Evolutionary conservation across 441 rosid species (phyloP).

Genomic region (Viola pubescens): DNA sequence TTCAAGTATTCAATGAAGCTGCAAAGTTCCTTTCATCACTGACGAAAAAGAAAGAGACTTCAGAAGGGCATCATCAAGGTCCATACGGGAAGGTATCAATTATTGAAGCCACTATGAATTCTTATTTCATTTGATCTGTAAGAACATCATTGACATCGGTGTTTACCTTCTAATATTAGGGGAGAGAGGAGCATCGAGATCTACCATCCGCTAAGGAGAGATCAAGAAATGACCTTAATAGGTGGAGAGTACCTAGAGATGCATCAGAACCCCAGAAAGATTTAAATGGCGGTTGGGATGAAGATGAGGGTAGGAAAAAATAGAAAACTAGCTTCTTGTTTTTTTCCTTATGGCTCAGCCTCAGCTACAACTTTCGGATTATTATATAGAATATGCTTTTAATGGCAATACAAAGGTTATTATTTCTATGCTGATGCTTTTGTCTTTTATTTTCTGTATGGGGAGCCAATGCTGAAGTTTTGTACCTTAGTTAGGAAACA

Average conservation of each 20-base stretch:
- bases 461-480: not conserved
- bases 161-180: conserved; percentile 19
- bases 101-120: not conserved
- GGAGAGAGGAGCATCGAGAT: conserved; percentile 20
- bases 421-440: not conserved
- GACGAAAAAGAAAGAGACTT: conserved; percentile 23
- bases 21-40: conserved; percentile 31
- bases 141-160: conserved; percentile 8
- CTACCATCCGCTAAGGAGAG: conserved; percentile 31
- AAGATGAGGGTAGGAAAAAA: conserved; percentile 22
- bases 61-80: conserved; percentile 23
- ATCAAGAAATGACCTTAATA: conserved; percentile 24
- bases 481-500: too few species aligned
- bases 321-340: conserved; percentile 13
- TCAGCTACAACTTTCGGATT: not conserved
- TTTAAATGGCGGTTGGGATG: conserved; percentile 30
- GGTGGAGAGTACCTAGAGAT: conserved; percentile 26
- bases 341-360: not conserved
- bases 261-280: conserved; percentile 24
- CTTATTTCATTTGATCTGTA: not conserved
- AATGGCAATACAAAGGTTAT: not conserved
- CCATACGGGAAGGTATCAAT: conserved; percentile 35
- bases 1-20: conserved; percentile 42
- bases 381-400: not conserved
- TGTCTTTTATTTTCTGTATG: not conserved